Percentiles rank a stretch among this genome's conserved stretches.
These are phyloP conservation scores for Sporothrix brasiliensis DNA, from an alignment of 2,329 filamentous ascomycete species.

Conservation along the genomic window DNA sequence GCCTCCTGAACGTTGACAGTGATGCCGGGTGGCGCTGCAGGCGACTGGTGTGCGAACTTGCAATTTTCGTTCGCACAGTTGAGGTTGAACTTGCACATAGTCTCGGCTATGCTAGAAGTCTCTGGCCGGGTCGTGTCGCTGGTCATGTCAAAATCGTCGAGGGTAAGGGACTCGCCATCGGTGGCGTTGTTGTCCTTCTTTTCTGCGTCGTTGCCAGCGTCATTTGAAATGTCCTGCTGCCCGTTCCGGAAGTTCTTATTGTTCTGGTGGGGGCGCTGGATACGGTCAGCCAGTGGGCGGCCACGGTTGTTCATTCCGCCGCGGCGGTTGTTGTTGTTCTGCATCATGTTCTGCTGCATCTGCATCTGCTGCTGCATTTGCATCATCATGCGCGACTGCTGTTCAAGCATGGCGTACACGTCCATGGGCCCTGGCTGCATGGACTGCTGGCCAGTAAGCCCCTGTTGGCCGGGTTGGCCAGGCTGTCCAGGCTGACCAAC, in stretches of 20 bases:
- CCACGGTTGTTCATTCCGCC: slow-evolving; percentile 49
- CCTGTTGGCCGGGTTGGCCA: slow-evolving; percentile 45
- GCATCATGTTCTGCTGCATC: slow-evolving; percentile 59
- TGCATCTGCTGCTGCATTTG: slow-evolving; percentile 66
- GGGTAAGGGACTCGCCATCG: slow-evolving; percentile 55
- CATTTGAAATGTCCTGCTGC: slow-evolving; percentile 46
- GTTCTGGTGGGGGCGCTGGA: slow-evolving; percentile 59
- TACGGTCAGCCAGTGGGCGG: slow-evolving; percentile 74
- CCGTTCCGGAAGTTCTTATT: slow-evolving; percentile 57
- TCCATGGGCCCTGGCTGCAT: slow-evolving; percentile 53
- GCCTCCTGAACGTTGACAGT: slow-evolving; percentile 77
- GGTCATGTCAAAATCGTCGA: slow-evolving; percentile 66
- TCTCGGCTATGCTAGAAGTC: slow-evolving; percentile 63
- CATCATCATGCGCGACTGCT: slow-evolving; percentile 84
- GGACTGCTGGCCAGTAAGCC: slow-evolving; percentile 45
- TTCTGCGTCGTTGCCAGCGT: slow-evolving; percentile 44
- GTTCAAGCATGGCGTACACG: slow-evolving; percentile 78
- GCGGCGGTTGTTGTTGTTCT: slow-evolving; percentile 52
- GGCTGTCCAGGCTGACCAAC: slow-evolving; percentile 55
- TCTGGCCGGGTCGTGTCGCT: slow-evolving; percentile 52
- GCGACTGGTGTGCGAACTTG: slow-evolving; percentile 91
- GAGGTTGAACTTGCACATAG: slow-evolving; percentile 86
- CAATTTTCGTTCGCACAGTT: slow-evolving; percentile 87
- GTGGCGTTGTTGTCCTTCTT: slow-evolving; percentile 42
- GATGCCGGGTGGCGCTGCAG: slow-evolving; percentile 76